Percentiles rank a stretch among this genome's conserved stretches.
phyloP scores from a whole-genome alignment of 805 yeast genomes.

The Yarrowia sp. region DNA sequence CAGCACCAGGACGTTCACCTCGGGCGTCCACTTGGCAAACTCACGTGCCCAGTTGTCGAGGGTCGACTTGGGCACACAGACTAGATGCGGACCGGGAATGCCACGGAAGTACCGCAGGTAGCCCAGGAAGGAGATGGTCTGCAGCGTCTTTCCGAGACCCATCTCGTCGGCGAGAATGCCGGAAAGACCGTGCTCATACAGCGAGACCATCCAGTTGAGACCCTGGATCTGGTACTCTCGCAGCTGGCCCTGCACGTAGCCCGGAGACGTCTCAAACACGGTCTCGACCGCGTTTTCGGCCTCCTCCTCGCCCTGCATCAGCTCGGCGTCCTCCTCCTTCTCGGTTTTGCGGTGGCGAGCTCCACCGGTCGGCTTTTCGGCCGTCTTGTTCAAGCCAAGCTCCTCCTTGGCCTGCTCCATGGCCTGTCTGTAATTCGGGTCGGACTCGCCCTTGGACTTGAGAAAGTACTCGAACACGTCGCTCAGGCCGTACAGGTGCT shows the following conservation, averaged over 20 bases:
- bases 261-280: constrained; percentile 78
- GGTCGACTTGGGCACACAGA: constrained; percentile 94
- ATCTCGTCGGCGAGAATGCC: constrained; percentile 97
- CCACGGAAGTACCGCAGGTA: constrained; percentile 72
- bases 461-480: constrained; percentile 85
- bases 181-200: constrained; percentile 79
- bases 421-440: constrained; percentile 46
- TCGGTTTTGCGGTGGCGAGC: constrained; percentile 42
- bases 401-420: constrained; percentile 32
- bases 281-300: constrained; percentile 54
- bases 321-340: constrained; percentile 75
- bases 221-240: constrained; percentile 95
- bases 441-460: constrained; percentile 72
- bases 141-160: constrained; percentile 96
- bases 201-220: constrained; percentile 85
- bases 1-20: constrained; percentile 75
- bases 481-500: constrained; percentile 73
- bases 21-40: constrained; percentile 93
- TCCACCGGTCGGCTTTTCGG: constrained; percentile 40
- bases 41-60: constrained; percentile 96
- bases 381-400: constrained; percentile 30
- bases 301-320: constrained; percentile 72
- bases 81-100: constrained; percentile 84
- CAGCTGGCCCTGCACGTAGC: constrained; percentile 66
- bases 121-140: constrained; percentile 89